Evolutionary conservation across 2,329 filamentous ascomycete genomes (phyloP), one percentile per base, ranked within the genome.

Genomic region (Hypoxylon rubiginosum): DNA sequence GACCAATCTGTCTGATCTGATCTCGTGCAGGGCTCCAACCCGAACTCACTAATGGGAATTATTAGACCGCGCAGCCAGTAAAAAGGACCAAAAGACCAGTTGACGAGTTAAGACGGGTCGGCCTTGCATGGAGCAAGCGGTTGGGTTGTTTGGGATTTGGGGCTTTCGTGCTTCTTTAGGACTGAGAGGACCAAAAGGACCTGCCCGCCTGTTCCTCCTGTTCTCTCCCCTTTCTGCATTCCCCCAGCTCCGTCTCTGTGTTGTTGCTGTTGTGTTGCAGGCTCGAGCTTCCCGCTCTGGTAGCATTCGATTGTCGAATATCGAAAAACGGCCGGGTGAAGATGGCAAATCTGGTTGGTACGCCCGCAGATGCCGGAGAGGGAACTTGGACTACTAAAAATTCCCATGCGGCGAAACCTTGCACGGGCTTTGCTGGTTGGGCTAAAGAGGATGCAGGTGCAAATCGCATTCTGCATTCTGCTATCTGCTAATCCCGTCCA

Each of bases 331-430:
- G 30, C 58, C 64, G 64, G 64, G 65, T 62, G 58, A 55, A 61
- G 61, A 67, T 53, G 53, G 64, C 21, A 65, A 65, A 67, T 67
- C 46, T 63, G 67, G 61, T 58, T 69, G 49, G 61, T 60, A 57
- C 41, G 49, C 28, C 64, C 19, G 62, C 62, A 58, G 58, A 63
- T 67, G 59, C 62, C 58, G 51, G 59, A n/a, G n/a, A n/a, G 58
- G 49, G 17, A 39, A 28, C 55, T 67, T 43, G 39, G 56, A 62
- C 57, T 68, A 62, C 63, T 58, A 7, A n/a, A n/a, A n/a, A n/a
- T n/a, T 70, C 59, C 19, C 62, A 62, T 66, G 67, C 55, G 58
- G 67, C 67, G 65, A 57, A 70, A 68, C 67, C 64, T 68, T 66
- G 59, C 55, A 64, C 64, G 61, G 11, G 15, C 48, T 43, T 28